Conservation (phyloP, 169 alveolate genomes). For the Perkinsus olseni region DNA sequence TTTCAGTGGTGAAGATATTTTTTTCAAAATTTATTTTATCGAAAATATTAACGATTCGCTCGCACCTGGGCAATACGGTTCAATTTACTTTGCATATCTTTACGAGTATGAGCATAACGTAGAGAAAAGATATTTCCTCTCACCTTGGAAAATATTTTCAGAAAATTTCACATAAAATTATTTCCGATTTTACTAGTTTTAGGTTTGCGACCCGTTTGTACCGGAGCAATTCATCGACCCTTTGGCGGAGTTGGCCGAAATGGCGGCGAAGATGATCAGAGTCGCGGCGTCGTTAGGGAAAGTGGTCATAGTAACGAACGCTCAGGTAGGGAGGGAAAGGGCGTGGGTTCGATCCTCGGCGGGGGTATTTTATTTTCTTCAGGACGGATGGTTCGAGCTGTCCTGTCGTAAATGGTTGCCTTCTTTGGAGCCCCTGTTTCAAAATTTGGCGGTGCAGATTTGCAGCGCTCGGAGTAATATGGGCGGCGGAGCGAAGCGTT, state of each 20-base stretch:
- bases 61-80: too few relatives aligned
- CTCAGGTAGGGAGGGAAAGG: not conserved
- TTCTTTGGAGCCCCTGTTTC: not conserved
- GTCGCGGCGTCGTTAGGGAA: not conserved
- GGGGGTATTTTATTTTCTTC: too few relatives aligned
- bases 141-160: too few relatives aligned
- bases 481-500: not conserved
- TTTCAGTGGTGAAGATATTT: too few relatives aligned
- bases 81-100: too few relatives aligned
- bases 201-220: not conserved
- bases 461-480: not conserved
- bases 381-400: slow-evolving; percentile 8
- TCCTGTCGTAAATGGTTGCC: not conserved
- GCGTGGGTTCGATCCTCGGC: not conserved
- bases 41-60: too few relatives aligned
- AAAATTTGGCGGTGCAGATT: not conserved
- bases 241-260: not conserved
- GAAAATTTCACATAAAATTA: too few relatives aligned
- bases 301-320: slow-evolving; percentile 12
- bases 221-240: not conserved
- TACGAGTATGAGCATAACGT: too few relatives aligned
- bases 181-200: not conserved
- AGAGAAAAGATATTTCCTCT: too few relatives aligned
- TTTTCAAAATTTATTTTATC: too few relatives aligned
- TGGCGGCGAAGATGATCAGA: not conserved